Base-by-base conservation (phyloP, 768 basidiomycete species). In the Pisolithus microcarpus region DNA sequence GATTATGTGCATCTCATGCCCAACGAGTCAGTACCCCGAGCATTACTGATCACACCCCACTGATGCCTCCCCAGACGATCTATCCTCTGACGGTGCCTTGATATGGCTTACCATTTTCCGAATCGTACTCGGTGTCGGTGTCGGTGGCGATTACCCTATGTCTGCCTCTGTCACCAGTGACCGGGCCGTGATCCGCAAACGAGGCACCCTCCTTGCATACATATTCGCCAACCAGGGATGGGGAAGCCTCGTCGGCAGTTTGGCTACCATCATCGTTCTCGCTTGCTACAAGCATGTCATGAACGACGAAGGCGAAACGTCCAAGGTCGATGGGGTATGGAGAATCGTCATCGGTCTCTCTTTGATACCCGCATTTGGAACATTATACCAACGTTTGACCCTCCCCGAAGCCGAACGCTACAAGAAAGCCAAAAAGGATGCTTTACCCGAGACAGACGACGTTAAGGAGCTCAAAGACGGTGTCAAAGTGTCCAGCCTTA, bases 101-200 rank as follows among this genome's bases (percentile, higher is more conserved):
- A 78, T 87, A 56, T 89, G 83, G 63, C 72, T 90, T 13, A 72
- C 72, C 15, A 58, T 82, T 4, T 88, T 78, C 60, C 82, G 88
- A 11, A 83, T 89, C 48, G 58, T 90, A 7, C 78, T 90, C 34
- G 88, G 88, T 0, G 68, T 91, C 16, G 88, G 87, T 21, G 80
- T 90, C 0, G 88, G 86, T 15, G 87, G 84, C 2, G 88, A 88
- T 63, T 87, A 87, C 60, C 85, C 86, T 2, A 84, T 88, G 85
- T 80, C 77, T 10, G 85, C 86, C 0, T 78, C 78, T 9, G 71
- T 87, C 51, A 78, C 83, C 10, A 78, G 78, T 6, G 87, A 90
- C 57, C 75, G 84, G 13, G 75, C 85, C 6, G 76, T 76, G 54
- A 61, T 87, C 37, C 72, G 78, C 36, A 80, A 85, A 46, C 76